These are phyloP conservation scores for Ceriops tagal DNA, from an alignment of 345 rosid genomes.

Conservation along the genomic window DNA sequence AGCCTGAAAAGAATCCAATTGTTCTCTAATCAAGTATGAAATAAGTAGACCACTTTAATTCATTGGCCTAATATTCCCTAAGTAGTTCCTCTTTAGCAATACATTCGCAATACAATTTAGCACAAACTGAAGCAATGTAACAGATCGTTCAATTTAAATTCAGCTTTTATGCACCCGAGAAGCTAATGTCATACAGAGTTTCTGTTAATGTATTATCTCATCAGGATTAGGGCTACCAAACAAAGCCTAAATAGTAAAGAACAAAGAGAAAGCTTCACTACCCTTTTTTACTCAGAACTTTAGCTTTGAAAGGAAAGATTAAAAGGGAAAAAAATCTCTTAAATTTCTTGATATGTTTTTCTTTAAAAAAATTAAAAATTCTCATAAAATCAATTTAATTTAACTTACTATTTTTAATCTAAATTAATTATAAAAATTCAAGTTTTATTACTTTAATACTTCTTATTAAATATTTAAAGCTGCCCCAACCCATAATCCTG, in stretches of 20 bases:
- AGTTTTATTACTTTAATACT: too few relatives aligned
- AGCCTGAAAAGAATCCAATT: background rate
- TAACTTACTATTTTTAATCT: too few relatives aligned
- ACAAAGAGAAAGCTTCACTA: slow-evolving; percentile 25
- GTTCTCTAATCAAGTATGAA: background rate
- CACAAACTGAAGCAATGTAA: background rate
- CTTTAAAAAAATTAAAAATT: too few relatives aligned
- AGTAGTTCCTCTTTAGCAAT: too few relatives aligned
- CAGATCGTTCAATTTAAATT: background rate
- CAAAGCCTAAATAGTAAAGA: background rate
- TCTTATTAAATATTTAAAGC: too few relatives aligned
- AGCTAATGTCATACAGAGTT: slow-evolving; percentile 19
- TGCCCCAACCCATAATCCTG: too few relatives aligned
- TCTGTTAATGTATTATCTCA: slow-evolving; percentile 19
- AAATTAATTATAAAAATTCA: too few relatives aligned
- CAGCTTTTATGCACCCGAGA: background rate
- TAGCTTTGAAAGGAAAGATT: slow-evolving; percentile 8
- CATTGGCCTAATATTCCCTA: background rate
- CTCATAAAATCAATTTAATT: too few relatives aligned
- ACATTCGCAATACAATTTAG: background rate
- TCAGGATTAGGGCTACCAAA: slow-evolving; percentile 19
- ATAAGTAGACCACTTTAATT: background rate
- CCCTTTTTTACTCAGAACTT: slow-evolving; percentile 26
- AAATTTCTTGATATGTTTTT: too few relatives aligned
- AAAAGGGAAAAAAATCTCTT: background rate